Evolutionary conservation across 805 yeast species (phyloP).

Genomic region (Lipomyces spencermartinsiae): DNA sequence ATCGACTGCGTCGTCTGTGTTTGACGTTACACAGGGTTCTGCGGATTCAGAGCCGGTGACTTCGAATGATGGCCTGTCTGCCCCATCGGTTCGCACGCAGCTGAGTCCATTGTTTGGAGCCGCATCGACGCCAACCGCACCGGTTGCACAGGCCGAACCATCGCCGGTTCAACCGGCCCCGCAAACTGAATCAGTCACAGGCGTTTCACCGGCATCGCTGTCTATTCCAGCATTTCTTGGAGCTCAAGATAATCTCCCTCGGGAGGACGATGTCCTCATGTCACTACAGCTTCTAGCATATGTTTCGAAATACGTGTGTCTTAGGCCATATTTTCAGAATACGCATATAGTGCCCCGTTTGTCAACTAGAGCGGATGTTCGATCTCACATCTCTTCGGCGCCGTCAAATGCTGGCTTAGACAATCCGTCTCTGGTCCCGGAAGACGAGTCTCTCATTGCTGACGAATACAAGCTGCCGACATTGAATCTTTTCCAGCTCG

Average conservation of each 20-base stretch:
- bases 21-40: constrained; percentile 3
- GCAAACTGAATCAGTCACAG: constrained; percentile 12
- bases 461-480: constrained; percentile 54
- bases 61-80: background rate
- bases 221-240: constrained; percentile 29
- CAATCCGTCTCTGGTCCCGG: constrained; percentile 31
- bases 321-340: constrained; percentile 74
- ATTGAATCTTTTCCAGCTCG: constrained; percentile 81
- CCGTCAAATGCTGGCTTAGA: constrained; percentile 14
- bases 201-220: constrained; percentile 13
- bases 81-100: background rate
- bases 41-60: background rate
- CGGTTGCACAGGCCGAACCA: constrained; percentile 8
- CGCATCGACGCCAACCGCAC: constrained; percentile 11
- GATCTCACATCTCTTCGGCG: background rate
- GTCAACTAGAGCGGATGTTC: constrained; percentile 50
- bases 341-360: constrained; percentile 77
- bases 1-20: background rate
- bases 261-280: constrained; percentile 94
- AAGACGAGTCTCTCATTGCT: constrained; percentile 45
- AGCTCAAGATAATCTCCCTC: constrained; percentile 56
- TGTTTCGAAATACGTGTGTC: constrained; percentile 84
- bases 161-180: constrained; percentile 5
- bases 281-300: constrained; percentile 89
- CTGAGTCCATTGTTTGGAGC: constrained; percentile 5